Evolutionary conservation across 1,139 yeast species (phyloP).

Genomic region (Pichia sp.): DNA sequence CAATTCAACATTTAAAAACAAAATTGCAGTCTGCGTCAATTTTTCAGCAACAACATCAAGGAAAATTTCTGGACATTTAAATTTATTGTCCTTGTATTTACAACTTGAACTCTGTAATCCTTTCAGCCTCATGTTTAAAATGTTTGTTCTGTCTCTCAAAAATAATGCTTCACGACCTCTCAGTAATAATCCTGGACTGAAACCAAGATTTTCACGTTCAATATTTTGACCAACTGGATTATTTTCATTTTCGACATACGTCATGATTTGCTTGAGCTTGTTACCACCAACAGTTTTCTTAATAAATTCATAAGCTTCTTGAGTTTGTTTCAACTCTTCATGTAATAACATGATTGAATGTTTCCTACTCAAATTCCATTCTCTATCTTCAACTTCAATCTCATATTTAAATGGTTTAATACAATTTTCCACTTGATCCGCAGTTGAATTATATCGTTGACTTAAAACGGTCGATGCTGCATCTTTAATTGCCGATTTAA

Average conservation of each 20-base stretch:
- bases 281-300: slow-evolving; percentile 74
- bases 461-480: slow-evolving; percentile 79
- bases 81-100: slow-evolving; percentile 71
- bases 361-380: slow-evolving; percentile 80
- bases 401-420: slow-evolving; percentile 97
- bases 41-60: slow-evolving; percentile 90
- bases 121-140: slow-evolving; percentile 68
- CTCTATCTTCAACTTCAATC: slow-evolving; percentile 91
- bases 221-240: slow-evolving; percentile 41
- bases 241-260: slow-evolving; percentile 54
- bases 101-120: slow-evolving; percentile 75
- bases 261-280: slow-evolving; percentile 75
- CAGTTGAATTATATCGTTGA: slow-evolving; percentile 79
- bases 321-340: slow-evolving; percentile 84
- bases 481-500: slow-evolving; percentile 72
- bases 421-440: slow-evolving; percentile 97
- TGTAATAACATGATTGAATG: slow-evolving; percentile 67
- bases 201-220: slow-evolving; percentile 33
- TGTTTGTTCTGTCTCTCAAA: slow-evolving; percentile 64
- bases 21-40: slow-evolving; percentile 84
- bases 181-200: slow-evolving; percentile 47
- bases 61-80: slow-evolving; percentile 90
- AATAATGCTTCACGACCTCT: slow-evolving; percentile 85
- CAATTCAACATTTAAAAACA: slow-evolving; percentile 88
- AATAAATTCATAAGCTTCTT: slow-evolving; percentile 53